Conservation (phyloP, 345 rosid genomes). For the Dipteronia sinensis region DNA sequence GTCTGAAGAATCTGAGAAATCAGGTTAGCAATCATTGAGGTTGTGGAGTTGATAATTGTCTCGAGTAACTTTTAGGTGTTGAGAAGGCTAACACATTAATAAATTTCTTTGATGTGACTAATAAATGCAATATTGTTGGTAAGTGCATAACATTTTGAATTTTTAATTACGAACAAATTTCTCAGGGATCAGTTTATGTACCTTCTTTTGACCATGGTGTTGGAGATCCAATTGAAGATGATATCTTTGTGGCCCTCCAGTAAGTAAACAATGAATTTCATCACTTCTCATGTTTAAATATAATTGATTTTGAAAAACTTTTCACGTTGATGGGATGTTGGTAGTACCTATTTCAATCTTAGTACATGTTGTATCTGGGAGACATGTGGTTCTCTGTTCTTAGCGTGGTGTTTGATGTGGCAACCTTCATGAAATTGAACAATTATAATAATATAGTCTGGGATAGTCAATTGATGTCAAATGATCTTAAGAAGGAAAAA, state of each 20-base stretch:
- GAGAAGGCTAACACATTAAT: neutral
- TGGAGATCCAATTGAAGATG: constrained; percentile 93
- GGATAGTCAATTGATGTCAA: neutral
- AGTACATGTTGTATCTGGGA: neutral
- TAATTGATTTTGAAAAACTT: neutral
- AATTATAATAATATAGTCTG: neutral
- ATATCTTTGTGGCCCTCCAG: constrained; percentile 79
- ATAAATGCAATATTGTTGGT: neutral
- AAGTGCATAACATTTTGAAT: constrained; percentile 23
- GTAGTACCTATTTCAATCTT: neutral
- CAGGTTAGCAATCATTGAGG: constrained; percentile 52
- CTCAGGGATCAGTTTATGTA: constrained; percentile 79
- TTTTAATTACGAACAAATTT: constrained; percentile 13
- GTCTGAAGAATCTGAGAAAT: constrained; percentile 66
- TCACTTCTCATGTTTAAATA: neutral
- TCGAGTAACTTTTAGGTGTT: constrained; percentile 1
- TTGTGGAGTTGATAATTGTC: constrained; percentile 8
- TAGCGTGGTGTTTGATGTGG: constrained; percentile 5
- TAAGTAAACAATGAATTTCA: constrained; percentile 46
- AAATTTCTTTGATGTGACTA: neutral
- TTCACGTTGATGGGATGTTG: neutral
- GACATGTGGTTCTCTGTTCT: neutral
- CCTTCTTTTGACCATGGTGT: constrained; percentile 94
- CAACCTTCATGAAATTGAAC: neutral
- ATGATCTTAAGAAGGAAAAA: neutral